A percentile compares a stretch with the other conserved stretches of the same genome.
These are phyloP conservation scores for Pythium apleroticum DNA, from an alignment of 352 stramenopile genomes.

Conservation along the genomic window DNA sequence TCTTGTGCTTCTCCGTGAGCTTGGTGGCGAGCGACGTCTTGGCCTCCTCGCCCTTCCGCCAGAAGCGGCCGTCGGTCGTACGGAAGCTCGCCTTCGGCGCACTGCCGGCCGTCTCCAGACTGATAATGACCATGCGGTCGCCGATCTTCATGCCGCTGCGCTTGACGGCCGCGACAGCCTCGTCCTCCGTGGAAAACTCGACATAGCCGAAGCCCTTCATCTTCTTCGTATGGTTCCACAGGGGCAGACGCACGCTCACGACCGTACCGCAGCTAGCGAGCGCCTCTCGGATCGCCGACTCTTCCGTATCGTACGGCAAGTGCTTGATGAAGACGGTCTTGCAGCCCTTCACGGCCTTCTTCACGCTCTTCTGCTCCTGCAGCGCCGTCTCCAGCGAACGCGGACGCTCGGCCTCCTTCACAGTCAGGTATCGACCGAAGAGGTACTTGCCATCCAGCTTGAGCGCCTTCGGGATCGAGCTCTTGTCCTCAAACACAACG, in stretches of 20 bases:
- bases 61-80: constrained; percentile 80
- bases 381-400: constrained; percentile 69
- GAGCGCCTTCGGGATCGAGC: constrained; percentile 77
- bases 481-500: constrained; percentile 88
- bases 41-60: constrained; percentile 85
- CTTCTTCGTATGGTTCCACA: constrained; percentile 94
- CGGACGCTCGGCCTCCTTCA: constrained; percentile 78
- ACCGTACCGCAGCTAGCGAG: constrained; percentile 91
- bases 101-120: constrained; percentile 88
- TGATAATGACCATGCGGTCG: constrained; percentile 90
- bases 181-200: constrained; percentile 82
- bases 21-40: constrained; percentile 83
- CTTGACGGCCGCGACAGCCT: constrained; percentile 63
- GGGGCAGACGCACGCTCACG: constrained; percentile 89
- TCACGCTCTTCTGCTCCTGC: constrained; percentile 62
- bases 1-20: constrained; percentile 63
- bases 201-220: constrained; percentile 97
- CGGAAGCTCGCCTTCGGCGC: constrained; percentile 92
- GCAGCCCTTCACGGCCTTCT: constrained; percentile 82
- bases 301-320: constrained; percentile 88
- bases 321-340: constrained; percentile 87
- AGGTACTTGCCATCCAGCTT: constrained; percentile 89
- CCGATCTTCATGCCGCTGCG: constrained; percentile 86
- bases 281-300: constrained; percentile 77
- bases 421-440: constrained; percentile 86